A percentile compares a stretch with the other conserved stretches of the same genome.
These are phyloP conservation scores for Xylaria sp. DNA, from an alignment of 2,329 filamentous ascomycete species.

Conservation along the genomic window DNA sequence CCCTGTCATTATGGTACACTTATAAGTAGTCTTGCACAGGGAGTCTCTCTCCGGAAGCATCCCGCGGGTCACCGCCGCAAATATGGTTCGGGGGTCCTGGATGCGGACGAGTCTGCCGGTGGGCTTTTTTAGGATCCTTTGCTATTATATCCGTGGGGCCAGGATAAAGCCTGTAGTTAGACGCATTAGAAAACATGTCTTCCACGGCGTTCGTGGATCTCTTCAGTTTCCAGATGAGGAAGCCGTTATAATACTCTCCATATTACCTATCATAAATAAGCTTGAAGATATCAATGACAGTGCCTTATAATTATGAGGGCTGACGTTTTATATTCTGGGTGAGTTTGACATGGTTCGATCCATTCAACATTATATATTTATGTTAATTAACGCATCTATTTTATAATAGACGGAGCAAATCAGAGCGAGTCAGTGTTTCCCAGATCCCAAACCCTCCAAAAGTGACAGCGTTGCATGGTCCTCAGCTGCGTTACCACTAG, in stretches of 20 bases:
- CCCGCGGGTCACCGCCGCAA: conserved; percentile 1
- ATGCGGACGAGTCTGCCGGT: background rate
- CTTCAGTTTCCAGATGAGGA: background rate
- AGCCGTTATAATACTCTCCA: background rate
- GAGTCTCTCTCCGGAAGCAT: conserved; percentile 5
- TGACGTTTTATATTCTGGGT: background rate
- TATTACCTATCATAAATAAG: background rate
- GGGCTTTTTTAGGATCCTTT: conserved; percentile 13
- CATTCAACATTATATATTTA: background rate
- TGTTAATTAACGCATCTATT: background rate
- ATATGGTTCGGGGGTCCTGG: background rate
- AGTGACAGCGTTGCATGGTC: conserved; percentile 23
- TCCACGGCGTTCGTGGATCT: background rate
- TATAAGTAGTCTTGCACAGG: conserved; percentile 2
- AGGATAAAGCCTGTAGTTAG: background rate
- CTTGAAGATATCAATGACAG: background rate
- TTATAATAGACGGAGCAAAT: conserved; percentile 1
- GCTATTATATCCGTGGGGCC: background rate
- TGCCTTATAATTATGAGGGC: background rate
- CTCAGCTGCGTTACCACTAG: conserved; percentile 17
- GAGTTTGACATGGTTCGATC: background rate
- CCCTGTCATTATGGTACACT: conserved; percentile 4
- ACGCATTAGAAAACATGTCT: background rate
- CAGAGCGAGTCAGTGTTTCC: conserved; percentile 13
- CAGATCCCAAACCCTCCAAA: background rate